A percentile compares a stretch with the other conserved stretches of the same genome.
These are phyloP conservation scores for Lycium ferocissimum DNA, from an alignment of 257 asterid species.

Conservation along the genomic window DNA sequence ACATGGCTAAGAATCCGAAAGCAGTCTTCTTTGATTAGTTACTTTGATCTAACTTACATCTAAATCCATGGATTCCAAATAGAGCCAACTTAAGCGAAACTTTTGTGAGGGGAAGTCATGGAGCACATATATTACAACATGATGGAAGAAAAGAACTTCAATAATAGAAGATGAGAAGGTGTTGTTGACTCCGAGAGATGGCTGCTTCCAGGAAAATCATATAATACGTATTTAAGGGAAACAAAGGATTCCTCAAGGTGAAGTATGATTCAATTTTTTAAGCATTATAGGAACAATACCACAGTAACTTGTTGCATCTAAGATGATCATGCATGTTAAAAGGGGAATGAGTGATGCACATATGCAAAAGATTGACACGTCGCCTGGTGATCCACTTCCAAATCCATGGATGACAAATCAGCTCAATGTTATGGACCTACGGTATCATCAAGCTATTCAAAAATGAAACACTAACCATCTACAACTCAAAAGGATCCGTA, in stretches of 20 bases:
- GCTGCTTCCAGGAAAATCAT: not conserved
- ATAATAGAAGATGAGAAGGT: constrained; percentile 9
- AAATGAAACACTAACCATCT: not conserved
- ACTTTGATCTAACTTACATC: not conserved
- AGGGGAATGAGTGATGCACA: not conserved
- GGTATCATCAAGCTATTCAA: not conserved
- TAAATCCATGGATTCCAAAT: not conserved
- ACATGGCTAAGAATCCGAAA: constrained; percentile 4
- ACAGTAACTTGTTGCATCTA: not conserved
- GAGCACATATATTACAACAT: not conserved
- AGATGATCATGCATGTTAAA: constrained; percentile 9
- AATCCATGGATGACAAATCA: not conserved
- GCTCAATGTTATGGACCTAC: not conserved
- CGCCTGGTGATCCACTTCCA: not conserved
- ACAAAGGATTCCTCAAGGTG: constrained; percentile 9
- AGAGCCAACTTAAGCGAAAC: not conserved
- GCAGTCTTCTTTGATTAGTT: constrained; percentile 13
- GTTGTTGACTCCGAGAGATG: not conserved
- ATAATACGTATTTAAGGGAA: not conserved
- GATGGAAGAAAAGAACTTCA: constrained; percentile 14
- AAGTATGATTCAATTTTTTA: constrained; percentile 6
- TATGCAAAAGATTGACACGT: not conserved
- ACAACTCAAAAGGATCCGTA: not conserved
- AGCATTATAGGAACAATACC: not conserved
- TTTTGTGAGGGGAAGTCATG: not conserved